Base-by-base conservation (phyloP, 345 rosid species). In the Hirschfeldia incana region DNA sequence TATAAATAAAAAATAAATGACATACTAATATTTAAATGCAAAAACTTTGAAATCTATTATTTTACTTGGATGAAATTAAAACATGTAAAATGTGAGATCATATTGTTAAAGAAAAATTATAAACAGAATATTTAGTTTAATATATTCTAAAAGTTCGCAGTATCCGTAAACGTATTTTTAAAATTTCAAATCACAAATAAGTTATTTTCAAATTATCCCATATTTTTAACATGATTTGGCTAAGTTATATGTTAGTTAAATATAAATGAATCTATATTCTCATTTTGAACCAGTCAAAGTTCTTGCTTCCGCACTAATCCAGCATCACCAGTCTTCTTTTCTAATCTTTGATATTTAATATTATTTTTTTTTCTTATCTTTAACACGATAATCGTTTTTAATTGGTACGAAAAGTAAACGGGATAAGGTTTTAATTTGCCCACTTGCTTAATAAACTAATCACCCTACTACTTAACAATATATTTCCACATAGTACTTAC, bases 261-360 rank as follows among this genome's bases (percentile, higher is more conserved):
- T 9, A 16, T 8, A 77, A 37, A 55, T 2, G 0, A 53, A 57
- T 39, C 7, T 2, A 71, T 71, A 58, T 78, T 59, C 76, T 27
- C 33, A 59, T 27, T 59, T 59, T 59, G 64, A 59, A 59, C 33
- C 64, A 59, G 64, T 27, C 64, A 59, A 59, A 59, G 64, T 58
- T 72, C 39, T 78, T 72, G 77, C 81, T 72, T 78, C 39, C 73
- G 51, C 81, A 72, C 77, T 78, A 78, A 72, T 66, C 68, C 81
- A 72, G 62, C 77, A 65, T 72, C 72, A 78, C 16, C 51, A 72
- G 46, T 55, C 72, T 64, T 36, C 21, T 74, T 77, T 46, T 42
- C 57, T 70, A 65, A 53, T 65, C 26, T 37, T 59, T 29, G n/a
- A 65, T 65, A 1, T 64, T 15, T 65, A 53, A 65, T 78, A 70